Evolutionary conservation across 164 flowering plant genomes (phyloP), one percentile per base, ranked within the genome.

Genomic region (Piper betle): DNA sequence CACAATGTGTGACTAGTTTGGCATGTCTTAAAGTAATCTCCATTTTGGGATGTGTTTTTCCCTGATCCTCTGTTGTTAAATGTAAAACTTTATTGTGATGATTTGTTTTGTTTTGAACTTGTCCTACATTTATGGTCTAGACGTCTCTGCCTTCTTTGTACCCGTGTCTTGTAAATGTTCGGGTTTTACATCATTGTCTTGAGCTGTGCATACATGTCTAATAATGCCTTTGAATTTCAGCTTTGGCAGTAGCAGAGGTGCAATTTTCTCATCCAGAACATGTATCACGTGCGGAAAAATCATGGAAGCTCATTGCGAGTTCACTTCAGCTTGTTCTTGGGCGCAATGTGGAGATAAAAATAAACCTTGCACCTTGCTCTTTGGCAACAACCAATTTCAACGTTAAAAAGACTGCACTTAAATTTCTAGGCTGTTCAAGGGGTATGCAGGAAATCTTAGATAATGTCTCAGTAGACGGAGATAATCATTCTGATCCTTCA

Each of bases 241-340:
- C 86, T 69, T 19, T 87, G 43, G 89, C 88, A 43, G 75, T 92
- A 18, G 95, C 82, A 53, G 88, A 85, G 68, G 63, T 92, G 66
- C 87, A 85, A 62, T 88, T 92, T 63, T 41, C 39, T 64, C 78
- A 71, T 67, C 82, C 82, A 53, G 76, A 77, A 40, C 66, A 82
- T 62, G 88, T 82, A 42, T 69, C 81, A 17, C 80, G 75, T 71
- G 98, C 93, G 37, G 96, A 92, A 65, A 92, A 79, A 57, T 83
- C 89, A 11, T 84, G 91, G 98, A 87, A 88, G 70, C 52, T 68
- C 60, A 88, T 92, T 71, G 95, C 95, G 41, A 76, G 78, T 67
- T 81, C 82, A 39, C 83, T 92, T 64, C 92, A 84, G 64, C 70
- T 71, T 53, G 69, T 77, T n/a, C 74, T 92, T 66, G 86, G 95